Percentiles rank a stretch among this genome's conserved stretches.
Evolutionary conservation across 2,329 filamentous ascomycete species (phyloP).

Genomic region (Verticillium albo-atrum): DNA sequence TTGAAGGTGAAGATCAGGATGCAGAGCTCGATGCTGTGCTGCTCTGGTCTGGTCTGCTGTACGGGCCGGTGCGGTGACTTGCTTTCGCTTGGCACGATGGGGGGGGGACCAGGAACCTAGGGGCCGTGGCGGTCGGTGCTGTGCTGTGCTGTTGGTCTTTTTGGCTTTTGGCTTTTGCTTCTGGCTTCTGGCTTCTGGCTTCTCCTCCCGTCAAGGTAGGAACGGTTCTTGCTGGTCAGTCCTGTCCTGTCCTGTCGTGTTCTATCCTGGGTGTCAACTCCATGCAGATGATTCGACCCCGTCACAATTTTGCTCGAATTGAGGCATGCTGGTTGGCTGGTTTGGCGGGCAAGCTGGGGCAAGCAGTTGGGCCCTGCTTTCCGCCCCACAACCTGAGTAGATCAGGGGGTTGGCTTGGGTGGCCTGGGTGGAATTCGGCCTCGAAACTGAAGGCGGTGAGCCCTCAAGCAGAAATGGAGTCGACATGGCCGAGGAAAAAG

Average conservation of each 20-base stretch:
- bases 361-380: background rate
- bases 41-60: background rate
- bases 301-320: background rate
- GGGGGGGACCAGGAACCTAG: background rate
- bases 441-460: background rate
- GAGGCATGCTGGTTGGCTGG: background rate
- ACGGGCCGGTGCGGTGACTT: background rate
- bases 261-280: background rate
- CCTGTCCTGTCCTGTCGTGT: no score
- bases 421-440: background rate
- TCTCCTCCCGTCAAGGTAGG: background rate
- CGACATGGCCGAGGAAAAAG: background rate
- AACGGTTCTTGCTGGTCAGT: background rate
- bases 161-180: background rate
- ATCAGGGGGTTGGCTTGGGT: background rate
- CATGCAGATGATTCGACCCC: background rate
- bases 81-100: background rate
- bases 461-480: background rate
- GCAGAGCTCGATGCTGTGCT: background rate
- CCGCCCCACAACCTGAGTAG: background rate
- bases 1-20: conserved; percentile 8
- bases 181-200: background rate
- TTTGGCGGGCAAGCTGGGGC: background rate
- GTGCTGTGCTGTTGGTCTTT: no score
- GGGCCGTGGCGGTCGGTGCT: no score